Percentiles rank a stretch among this genome's conserved stretches.
These are phyloP conservation scores for Xylaria multiplex DNA, from an alignment of 2,329 filamentous ascomycete genomes.

Conservation along the genomic window DNA sequence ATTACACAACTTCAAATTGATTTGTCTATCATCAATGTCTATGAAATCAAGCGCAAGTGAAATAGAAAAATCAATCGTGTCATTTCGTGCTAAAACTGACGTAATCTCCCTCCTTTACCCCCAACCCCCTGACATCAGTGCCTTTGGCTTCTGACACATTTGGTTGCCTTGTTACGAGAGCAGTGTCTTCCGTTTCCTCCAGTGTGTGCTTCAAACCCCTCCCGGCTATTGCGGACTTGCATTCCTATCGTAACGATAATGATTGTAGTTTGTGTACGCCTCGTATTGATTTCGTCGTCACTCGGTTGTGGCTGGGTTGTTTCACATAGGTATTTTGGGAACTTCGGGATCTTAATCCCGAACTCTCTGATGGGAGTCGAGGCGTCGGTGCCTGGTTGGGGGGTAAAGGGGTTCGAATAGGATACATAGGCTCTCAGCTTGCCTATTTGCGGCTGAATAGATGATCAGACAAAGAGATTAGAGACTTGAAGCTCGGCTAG, in stretches of 20 bases:
- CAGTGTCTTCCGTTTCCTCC: neutral
- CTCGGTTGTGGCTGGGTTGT: slow-evolving; percentile 27
- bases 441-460: slow-evolving; percentile 11
- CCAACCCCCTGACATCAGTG: neutral
- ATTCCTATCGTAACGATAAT: neutral
- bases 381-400: neutral
- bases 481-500: neutral
- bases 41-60: no score
- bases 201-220: slow-evolving; percentile 3
- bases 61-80: no score
- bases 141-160: neutral
- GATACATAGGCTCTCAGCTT: neutral
- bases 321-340: slow-evolving; percentile 14
- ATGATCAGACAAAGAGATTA: neutral
- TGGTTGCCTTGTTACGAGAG: slow-evolving; percentile 14
- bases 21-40: no score
- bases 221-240: neutral
- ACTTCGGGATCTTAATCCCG: neutral
- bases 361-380: neutral
- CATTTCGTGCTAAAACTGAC: no score
- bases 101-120: no score
- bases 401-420: neutral
- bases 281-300: slow-evolving; percentile 7
- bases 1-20: no score
- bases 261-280: slow-evolving; percentile 1